Conservation (phyloP, 352 stramenopile species). For the Blastocystis sp. region DNA sequence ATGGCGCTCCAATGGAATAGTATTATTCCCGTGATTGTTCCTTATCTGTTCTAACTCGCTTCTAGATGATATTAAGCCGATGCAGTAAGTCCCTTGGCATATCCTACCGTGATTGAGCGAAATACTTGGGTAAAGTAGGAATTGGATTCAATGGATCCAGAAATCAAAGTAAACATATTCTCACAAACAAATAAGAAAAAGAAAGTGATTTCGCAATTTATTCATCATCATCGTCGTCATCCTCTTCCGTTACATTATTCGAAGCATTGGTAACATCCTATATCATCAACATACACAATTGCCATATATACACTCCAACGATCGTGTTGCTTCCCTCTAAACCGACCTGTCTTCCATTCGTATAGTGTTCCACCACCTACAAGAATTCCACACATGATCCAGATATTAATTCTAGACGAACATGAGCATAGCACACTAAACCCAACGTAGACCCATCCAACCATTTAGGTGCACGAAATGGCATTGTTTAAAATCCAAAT, state of each 20-base stretch:
- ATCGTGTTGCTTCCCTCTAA: background rate
- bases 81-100: no score
- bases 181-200: no score
- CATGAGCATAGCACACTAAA: background rate
- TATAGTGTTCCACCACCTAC: slow-evolving; percentile 36
- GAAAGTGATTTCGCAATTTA: background rate
- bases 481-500: background rate
- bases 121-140: no score
- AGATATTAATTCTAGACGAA: slow-evolving; percentile 24
- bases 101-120: no score
- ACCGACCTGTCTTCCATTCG: background rate
- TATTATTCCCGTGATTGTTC: background rate
- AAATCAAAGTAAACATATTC: background rate
- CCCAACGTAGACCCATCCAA: slow-evolving; percentile 10
- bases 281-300: background rate
- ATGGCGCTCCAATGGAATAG: background rate
- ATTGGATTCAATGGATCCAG: no score
- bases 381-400: slow-evolving; percentile 31
- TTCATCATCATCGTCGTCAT: slow-evolving; percentile 39
- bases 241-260: background rate
- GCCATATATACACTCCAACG: background rate
- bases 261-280: background rate
- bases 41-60: no score
- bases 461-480: slow-evolving; percentile 1
- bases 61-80: no score